Percentiles rank a stretch among this genome's conserved stretches.
These are phyloP conservation scores for Pseudogymnoascus pannorum DNA, from an alignment of 2,329 filamentous ascomycete genomes.

Conservation along the genomic window DNA sequence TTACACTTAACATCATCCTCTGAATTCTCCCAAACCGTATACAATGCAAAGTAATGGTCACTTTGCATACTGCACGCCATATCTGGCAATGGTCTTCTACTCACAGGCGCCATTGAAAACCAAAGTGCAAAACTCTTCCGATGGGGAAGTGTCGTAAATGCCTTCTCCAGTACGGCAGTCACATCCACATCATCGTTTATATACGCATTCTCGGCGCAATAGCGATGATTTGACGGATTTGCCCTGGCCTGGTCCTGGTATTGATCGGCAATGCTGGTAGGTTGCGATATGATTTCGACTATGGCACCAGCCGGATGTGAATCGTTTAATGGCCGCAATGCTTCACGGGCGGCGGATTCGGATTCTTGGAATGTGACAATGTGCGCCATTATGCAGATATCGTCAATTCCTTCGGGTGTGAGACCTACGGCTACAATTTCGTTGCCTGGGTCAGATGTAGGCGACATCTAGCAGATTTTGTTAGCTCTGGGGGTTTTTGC, in stretches of 20 bases:
- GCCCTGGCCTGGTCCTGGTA: constrained; percentile 38
- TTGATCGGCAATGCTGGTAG: constrained; percentile 35
- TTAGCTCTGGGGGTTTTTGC: not conserved
- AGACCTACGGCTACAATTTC: constrained; percentile 36
- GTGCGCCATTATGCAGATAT: constrained; percentile 30
- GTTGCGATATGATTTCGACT: constrained; percentile 32
- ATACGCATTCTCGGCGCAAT: constrained; percentile 45
- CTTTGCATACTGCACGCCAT: constrained; percentile 50
- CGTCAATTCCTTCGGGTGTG: constrained; percentile 24
- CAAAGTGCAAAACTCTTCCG: constrained; percentile 41
- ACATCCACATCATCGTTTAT: constrained; percentile 41
- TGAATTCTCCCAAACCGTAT: constrained; percentile 42
- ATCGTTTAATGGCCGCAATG: constrained; percentile 33
- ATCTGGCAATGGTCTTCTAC: constrained; percentile 34
- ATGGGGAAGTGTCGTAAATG: constrained; percentile 41
- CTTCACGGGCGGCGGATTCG: constrained; percentile 29
- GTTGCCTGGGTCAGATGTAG: constrained; percentile 31
- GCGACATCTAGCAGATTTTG: constrained; percentile 17
- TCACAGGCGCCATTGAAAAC: constrained; percentile 44
- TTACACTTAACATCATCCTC: constrained; percentile 38
- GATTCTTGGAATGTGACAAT: constrained; percentile 37
- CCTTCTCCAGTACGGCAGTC: constrained; percentile 35
- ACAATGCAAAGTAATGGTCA: constrained; percentile 50
- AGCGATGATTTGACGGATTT: constrained; percentile 43
- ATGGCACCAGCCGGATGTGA: constrained; percentile 33